phyloP scores from a whole-genome alignment of 2,329 filamentous ascomycete species.

The Alternaria rosae region DNA sequence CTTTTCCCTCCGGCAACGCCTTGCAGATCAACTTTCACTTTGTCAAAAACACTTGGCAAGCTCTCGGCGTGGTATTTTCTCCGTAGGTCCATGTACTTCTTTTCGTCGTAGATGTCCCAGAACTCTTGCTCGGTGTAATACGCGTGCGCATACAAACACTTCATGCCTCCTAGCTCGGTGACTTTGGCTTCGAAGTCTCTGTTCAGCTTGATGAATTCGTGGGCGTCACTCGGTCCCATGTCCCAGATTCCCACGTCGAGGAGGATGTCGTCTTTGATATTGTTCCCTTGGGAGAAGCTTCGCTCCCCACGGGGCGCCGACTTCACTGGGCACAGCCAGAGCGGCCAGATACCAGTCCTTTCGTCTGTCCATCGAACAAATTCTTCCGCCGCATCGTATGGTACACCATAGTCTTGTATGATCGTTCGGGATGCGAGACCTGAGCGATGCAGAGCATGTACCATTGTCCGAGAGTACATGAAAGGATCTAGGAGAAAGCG shows the following conservation, averaged over 20 bases:
- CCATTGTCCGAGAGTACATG: slow-evolving; percentile 68
- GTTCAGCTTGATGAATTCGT: slow-evolving; percentile 72
- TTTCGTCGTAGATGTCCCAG: slow-evolving; percentile 68
- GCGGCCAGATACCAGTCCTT: slow-evolving; percentile 60
- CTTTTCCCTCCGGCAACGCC: slow-evolving; percentile 36
- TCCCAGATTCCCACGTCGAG: slow-evolving; percentile 75
- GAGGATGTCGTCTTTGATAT: slow-evolving; percentile 39
- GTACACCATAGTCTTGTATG: slow-evolving; percentile 69
- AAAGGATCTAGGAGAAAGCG: slow-evolving; percentile 67
- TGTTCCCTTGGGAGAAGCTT: slow-evolving; percentile 41
- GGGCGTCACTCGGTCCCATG: slow-evolving; percentile 66
- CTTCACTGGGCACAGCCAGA: slow-evolving; percentile 66
- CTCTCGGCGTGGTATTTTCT: slow-evolving; percentile 68
- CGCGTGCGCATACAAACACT: slow-evolving; percentile 87
- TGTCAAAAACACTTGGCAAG: slow-evolving; percentile 75
- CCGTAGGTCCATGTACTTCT: slow-evolving; percentile 69
- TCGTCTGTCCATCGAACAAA: slow-evolving; percentile 63
- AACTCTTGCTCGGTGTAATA: slow-evolving; percentile 79
- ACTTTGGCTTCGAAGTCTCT: slow-evolving; percentile 75
- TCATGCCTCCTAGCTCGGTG: slow-evolving; percentile 74
- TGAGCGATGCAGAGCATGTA: slow-evolving; percentile 67
- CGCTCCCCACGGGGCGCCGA: slow-evolving; percentile 30
- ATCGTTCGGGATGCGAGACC: slow-evolving; percentile 64
- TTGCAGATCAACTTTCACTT: slow-evolving; percentile 59
- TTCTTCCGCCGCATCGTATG: slow-evolving; percentile 58